Evolutionary conservation across 768 basidiomycete genomes (phyloP).

Genomic region (Scleroderma bovista): DNA sequence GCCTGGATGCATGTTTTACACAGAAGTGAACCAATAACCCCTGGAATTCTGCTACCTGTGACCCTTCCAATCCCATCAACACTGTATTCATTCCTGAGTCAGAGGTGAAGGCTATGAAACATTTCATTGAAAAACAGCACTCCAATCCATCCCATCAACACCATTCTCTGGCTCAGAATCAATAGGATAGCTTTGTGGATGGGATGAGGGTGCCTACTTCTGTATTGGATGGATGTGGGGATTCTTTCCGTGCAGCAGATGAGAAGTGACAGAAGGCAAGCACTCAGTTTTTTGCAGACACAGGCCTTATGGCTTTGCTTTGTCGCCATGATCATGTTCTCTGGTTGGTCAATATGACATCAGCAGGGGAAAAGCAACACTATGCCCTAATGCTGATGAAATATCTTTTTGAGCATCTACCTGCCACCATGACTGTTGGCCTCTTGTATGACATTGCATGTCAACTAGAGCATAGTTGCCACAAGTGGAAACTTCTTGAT

Average conservation of each 20-base stretch:
- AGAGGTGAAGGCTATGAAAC: slow-evolving; percentile 16
- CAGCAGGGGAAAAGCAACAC: slow-evolving; percentile 13
- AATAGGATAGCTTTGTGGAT: slow-evolving; percentile 11
- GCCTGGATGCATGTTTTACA: slow-evolving; percentile 31
- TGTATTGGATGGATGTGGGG: slow-evolving; percentile 29
- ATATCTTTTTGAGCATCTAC: not conserved
- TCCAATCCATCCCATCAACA: not conserved
- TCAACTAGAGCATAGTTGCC: slow-evolving; percentile 2
- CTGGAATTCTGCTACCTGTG: slow-evolving; percentile 1
- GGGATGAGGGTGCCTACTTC: slow-evolving; percentile 23
- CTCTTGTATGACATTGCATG: slow-evolving; percentile 5
- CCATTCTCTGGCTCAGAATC: not conserved
- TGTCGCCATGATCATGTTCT: slow-evolving; percentile 14
- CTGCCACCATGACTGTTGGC: slow-evolving; percentile 1
- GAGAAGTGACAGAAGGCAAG: slow-evolving; percentile 15
- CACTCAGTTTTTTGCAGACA: slow-evolving; percentile 11
- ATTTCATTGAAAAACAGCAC: not conserved
- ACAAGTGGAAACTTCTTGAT: slow-evolving; percentile 4
- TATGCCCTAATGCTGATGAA: slow-evolving; percentile 3
- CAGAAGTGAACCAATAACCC: slow-evolving; percentile 22
- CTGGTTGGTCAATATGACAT: slow-evolving; percentile 14
- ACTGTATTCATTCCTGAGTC: slow-evolving; percentile 11
- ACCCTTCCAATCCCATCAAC: not conserved
- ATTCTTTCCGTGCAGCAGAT: slow-evolving; percentile 21
- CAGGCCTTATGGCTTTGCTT: slow-evolving; percentile 12